Percentiles rank a stretch among this genome's conserved stretches.
Conservation (phyloP, 1,139 yeast genomes). For the Arxiozyma slooffiae region DNA sequence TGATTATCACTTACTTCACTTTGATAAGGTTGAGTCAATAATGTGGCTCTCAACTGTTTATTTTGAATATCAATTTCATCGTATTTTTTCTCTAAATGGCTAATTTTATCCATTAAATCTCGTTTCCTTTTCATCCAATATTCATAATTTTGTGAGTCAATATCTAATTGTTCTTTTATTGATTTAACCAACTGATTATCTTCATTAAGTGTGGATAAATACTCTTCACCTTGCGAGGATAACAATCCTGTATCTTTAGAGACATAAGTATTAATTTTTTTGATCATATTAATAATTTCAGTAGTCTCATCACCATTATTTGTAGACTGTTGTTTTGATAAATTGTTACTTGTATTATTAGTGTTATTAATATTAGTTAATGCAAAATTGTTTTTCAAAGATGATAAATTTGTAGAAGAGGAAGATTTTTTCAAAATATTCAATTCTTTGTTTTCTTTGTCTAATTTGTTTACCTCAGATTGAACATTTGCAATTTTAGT, state of each 20-base stretch:
- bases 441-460: slow-evolving; percentile 19
- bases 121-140: slow-evolving; percentile 20
- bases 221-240: slow-evolving; percentile 17
- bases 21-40: slow-evolving; percentile 15
- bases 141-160: slow-evolving; percentile 21
- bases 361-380: background rate
- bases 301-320: slow-evolving; percentile 2
- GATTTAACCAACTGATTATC: slow-evolving; percentile 16
- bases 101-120: slow-evolving; percentile 16
- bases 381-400: background rate
- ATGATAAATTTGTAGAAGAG: slow-evolving; percentile 4
- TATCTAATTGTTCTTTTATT: slow-evolving; percentile 21
- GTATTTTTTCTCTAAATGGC: slow-evolving; percentile 18
- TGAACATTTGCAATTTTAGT: slow-evolving; percentile 13
- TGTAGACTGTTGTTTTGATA: background rate
- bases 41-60: slow-evolving; percentile 18
- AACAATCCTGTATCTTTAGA: slow-evolving; percentile 21
- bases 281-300: slow-evolving; percentile 10
- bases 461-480: slow-evolving; percentile 15
- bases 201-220: slow-evolving; percentile 17
- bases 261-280: slow-evolving; percentile 16
- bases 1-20: background rate
- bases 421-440: slow-evolving; percentile 12
- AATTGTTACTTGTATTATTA: background rate
- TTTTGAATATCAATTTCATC: slow-evolving; percentile 18